These are phyloP conservation scores for Lasiodiplodia gonubiensis DNA, from an alignment of 2,329 filamentous ascomycete species.

Conservation along the genomic window DNA sequence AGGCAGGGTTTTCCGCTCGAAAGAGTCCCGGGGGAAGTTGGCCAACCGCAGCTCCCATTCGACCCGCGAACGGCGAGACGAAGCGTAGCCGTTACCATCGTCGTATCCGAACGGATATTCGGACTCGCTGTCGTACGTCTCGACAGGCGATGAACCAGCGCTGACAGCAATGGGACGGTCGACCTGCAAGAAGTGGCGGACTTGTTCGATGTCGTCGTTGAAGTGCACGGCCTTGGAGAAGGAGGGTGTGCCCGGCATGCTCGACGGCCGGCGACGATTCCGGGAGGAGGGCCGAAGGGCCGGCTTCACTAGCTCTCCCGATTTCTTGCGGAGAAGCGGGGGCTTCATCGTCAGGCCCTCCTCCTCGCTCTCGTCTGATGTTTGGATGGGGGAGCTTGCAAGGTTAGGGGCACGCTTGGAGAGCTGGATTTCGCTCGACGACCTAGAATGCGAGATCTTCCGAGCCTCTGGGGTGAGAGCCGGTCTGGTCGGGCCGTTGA, in stretches of 20 bases:
- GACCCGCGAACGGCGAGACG: conserved; percentile 53
- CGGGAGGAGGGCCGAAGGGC: conserved; percentile 81
- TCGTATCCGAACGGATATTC: conserved; percentile 83
- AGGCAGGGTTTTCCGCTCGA: conserved; percentile 67
- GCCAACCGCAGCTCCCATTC: conserved; percentile 88
- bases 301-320: conserved; percentile 91
- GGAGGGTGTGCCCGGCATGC: conserved; percentile 96
- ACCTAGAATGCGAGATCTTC: conserved; percentile 67
- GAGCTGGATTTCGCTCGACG: conserved; percentile 62
- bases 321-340: conserved; percentile 97
- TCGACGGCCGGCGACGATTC: conserved; percentile 75
- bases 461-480: conserved; percentile 61
- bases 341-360: conserved; percentile 71
- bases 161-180: conserved; percentile 96
- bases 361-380: conserved; percentile 54
- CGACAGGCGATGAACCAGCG: conserved; percentile 87
- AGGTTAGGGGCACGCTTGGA: conserved; percentile 46
- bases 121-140: conserved; percentile 81
- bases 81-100: conserved; percentile 45
- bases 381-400: conserved; percentile 51
- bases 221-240: conserved; percentile 99
- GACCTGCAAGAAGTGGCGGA: conserved; percentile 92
- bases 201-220: conserved; percentile 93
- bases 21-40: conserved; percentile 77
- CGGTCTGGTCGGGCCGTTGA: conserved; percentile 34